Evolutionary conservation across 352 stramenopile species (phyloP), one percentile per base, ranked within the genome.

Genomic region (Detonula confervacea): DNA sequence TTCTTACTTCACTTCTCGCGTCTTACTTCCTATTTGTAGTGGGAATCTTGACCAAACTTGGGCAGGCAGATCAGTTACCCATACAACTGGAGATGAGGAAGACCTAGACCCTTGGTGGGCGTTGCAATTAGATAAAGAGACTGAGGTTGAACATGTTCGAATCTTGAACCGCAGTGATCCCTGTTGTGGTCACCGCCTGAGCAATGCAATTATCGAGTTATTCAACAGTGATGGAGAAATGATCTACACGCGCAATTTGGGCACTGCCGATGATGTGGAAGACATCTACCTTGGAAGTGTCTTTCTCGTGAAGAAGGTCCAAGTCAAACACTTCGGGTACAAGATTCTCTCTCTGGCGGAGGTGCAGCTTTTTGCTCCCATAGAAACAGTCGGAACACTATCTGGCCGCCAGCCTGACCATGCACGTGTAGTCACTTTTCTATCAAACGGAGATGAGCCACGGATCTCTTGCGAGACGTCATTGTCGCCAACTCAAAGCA

Each of bases 311-410:
- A 55, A 55, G 46, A 55, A 55, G 46, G 46, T 55, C 18, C 46
- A 55, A 55, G 12, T 55, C 46, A 55, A 55, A 55, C 46, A 55
- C 20, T 29, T 30, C 18, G 46, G 46, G 46, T 30, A 25, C 46
- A 30, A 55, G 46, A 55, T 55, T 55, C n/a, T 55, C 46, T 55
- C 46, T 29, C 46, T 55, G 46, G 46, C 46, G n/a, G 46, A 55
- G 20, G 46, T 55, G 46, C 46, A 55, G 46, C 46, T 24, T 25
- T 55, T 55, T 29, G 46, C 46, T 29, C 46, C 46, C 20, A 30
- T 55, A 29, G 46, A 55, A 25, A 29, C 46, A 29, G n/a, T 55
- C n/a, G 20, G n/a, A 55, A 29, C n/a, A 55, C 16, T 55, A 29
- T 55, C 46, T 25, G 46, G n/a, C 46, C 46, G 46, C 46, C 46